Percentiles rank a stretch among this genome's conserved stretches.
Evolutionary conservation across 768 basidiomycete genomes (phyloP).

Genomic region (Brasilioporus rufonigricans): DNA sequence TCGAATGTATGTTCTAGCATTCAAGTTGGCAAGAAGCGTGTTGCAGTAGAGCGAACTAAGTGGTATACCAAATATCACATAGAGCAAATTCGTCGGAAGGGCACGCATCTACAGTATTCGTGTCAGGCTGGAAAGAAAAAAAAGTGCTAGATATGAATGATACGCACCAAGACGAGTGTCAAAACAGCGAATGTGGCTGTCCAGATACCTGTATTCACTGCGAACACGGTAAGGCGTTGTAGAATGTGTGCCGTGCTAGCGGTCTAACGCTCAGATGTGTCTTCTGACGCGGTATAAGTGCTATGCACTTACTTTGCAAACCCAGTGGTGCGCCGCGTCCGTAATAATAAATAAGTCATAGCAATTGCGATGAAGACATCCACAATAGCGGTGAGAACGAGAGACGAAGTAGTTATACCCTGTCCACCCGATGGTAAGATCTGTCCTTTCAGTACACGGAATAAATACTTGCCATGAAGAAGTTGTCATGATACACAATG

Average conservation of each 20-base stretch:
- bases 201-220: not conserved
- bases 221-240: not conserved
- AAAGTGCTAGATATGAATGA: not conserved
- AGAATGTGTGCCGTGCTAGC: not conserved
- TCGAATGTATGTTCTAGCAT: constrained; percentile 7
- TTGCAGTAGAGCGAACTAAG: constrained; percentile 14
- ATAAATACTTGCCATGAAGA: no score
- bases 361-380: no score
- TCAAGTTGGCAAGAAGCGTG: constrained; percentile 17
- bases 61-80: not conserved
- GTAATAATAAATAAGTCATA: no score
- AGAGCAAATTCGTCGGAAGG: not conserved
- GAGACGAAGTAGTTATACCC: no score
- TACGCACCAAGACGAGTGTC: constrained; percentile 9
- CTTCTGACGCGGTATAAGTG: not conserved
- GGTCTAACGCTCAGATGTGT: no score
- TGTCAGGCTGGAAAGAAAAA: not conserved
- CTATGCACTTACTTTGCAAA: not conserved
- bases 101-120: not conserved
- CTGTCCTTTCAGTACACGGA: no score
- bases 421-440: no score
- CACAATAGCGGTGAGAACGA: no score
- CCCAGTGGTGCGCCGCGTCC: no score
- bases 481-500: no score
- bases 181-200: not conserved